Percentiles rank a stretch among this genome's conserved stretches.
Evolutionary conservation across 2,329 filamentous ascomycete genomes (phyloP).

Genomic region (Xylariaceae sp.): DNA sequence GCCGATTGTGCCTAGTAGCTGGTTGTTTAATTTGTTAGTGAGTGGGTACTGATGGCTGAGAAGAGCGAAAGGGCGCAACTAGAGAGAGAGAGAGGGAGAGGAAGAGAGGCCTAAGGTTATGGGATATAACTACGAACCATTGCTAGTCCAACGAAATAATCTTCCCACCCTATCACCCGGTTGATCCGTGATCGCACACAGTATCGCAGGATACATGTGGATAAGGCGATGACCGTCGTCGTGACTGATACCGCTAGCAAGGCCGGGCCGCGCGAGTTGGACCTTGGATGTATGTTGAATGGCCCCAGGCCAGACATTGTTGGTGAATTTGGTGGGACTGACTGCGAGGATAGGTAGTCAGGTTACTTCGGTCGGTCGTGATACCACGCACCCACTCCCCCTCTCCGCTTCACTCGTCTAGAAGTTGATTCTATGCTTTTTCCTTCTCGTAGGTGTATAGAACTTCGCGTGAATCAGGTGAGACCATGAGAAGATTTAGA

Average conservation of each 20-base stretch:
- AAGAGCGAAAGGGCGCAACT: no score
- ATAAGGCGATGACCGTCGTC: slow-evolving; percentile 43
- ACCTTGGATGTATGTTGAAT: slow-evolving; percentile 33
- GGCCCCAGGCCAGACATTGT: slow-evolving; percentile 26
- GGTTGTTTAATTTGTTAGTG: no score
- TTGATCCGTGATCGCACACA: slow-evolving; percentile 39
- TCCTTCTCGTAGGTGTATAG: no score
- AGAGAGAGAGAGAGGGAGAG: not conserved
- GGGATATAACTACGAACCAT: slow-evolving; percentile 37
- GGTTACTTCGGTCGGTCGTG: not conserved
- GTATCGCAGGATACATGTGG: slow-evolving; percentile 45
- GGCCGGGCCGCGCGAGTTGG: slow-evolving; percentile 43
- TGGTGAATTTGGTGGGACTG: not conserved
- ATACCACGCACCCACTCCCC: not conserved
- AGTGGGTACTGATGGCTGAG: no score
- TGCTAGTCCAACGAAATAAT: slow-evolving; percentile 45
- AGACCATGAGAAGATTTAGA: not conserved
- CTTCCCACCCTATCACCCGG: slow-evolving; percentile 41
- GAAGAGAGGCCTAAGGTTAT: slow-evolving; percentile 4
- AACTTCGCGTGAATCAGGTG: no score
- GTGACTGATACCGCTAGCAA: slow-evolving; percentile 46
- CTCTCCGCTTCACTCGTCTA: no score
- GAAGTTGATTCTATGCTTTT: no score
- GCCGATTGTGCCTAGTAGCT: slow-evolving; percentile 45
- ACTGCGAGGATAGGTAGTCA: not conserved